phyloP scores from a whole-genome alignment of 169 alveolate species.

The Plasmodium malariae region DNA sequence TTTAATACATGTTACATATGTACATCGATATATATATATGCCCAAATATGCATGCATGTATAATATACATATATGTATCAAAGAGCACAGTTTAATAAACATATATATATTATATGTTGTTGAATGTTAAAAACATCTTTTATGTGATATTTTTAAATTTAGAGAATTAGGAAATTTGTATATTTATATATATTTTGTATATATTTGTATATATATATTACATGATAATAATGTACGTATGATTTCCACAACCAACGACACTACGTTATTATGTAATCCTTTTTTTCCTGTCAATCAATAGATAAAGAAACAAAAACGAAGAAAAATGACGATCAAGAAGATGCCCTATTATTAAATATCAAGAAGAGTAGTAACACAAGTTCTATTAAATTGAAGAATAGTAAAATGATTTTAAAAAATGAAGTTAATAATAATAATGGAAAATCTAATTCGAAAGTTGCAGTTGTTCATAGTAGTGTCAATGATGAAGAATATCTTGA shows the following conservation, averaged over 20 bases:
- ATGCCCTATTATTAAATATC: background rate
- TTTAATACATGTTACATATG: no score
- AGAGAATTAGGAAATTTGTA: no score
- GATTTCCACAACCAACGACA: no score
- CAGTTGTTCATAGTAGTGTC: background rate
- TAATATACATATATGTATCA: background rate
- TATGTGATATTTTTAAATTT: no score
- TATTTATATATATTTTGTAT: no score
- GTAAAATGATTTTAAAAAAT: conserved; percentile 33
- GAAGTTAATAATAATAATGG: conserved; percentile 6
- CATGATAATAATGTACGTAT: background rate
- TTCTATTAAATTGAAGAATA: conserved; percentile 9
- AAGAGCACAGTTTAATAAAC: no score
- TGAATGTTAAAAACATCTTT: no score
- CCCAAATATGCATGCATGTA: no score
- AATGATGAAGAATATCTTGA: background rate
- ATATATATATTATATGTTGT: no score
- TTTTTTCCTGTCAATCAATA: background rate
- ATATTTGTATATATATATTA: no score
- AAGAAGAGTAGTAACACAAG: conserved; percentile 1
- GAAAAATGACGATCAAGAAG: conserved; percentile 8
- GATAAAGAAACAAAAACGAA: conserved; percentile 24
- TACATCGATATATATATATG: background rate
- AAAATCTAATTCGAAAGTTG: conserved; percentile 2
- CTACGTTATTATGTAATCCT: background rate